These are phyloP conservation scores for Brasenia schreberi DNA, from an alignment of 164 flowering plant genomes.

Conservation along the genomic window DNA sequence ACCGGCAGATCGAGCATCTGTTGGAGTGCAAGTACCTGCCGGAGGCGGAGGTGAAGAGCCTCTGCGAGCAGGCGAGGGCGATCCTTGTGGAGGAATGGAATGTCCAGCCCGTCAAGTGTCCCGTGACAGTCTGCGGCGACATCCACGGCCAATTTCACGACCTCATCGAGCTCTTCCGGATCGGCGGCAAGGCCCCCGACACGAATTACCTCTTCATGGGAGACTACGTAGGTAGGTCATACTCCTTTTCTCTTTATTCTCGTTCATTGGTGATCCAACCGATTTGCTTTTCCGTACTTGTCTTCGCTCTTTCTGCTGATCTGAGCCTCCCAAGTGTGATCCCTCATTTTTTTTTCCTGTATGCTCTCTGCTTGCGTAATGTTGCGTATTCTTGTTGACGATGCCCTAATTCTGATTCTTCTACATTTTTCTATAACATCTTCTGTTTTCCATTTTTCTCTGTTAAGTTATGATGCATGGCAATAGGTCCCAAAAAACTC, in stretches of 20 bases:
- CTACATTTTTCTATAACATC: no score
- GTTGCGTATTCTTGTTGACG: no score
- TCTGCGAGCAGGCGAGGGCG: conserved; percentile 37
- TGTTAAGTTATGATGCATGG: background rate
- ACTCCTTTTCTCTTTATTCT: no score
- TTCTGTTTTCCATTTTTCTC: no score
- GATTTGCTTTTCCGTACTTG: no score
- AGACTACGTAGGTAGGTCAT: conserved; percentile 47
- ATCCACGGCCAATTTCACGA: conserved; percentile 73
- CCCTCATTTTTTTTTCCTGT: no score
- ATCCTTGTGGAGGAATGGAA: conserved; percentile 86
- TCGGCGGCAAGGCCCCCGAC: conserved; percentile 70
- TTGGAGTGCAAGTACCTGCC: conserved; percentile 30
- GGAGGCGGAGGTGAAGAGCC: conserved; percentile 26
- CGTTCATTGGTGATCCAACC: no score
- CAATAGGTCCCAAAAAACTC: background rate
- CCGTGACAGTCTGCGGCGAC: conserved; percentile 63
- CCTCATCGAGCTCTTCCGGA: conserved; percentile 58
- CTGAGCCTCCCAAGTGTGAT: no score
- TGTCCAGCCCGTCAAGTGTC: conserved; percentile 74
- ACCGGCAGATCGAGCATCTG: conserved; percentile 34
- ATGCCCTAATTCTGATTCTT: no score
- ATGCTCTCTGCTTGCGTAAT: no score
- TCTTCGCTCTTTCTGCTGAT: no score
- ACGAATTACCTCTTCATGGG: conserved; percentile 94